Evolutionary conservation across 148 eudicot species (phyloP), one percentile per base, ranked within the genome.

Genomic region (Fagopyrum homotropicum): DNA sequence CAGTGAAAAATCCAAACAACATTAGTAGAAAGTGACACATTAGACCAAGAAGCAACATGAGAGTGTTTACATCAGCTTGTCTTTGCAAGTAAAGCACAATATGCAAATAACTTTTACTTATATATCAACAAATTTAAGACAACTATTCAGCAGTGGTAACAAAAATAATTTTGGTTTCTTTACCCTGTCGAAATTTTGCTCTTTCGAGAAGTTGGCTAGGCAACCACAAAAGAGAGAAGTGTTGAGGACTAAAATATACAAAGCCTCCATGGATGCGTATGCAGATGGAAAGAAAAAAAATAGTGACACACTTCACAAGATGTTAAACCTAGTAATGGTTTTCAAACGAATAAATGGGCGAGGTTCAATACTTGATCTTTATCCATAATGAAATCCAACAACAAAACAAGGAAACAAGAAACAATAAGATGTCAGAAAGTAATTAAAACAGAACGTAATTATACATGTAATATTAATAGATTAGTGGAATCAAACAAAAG

Each of bases 161-260:
- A 26, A 55, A 17, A 10, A 9, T 4, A 17, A 8, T 9, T 19
- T 56, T 56, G 19, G 61, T 56, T 51, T 51, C 61, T 19, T 56
- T 85, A 93, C 98, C 77, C 98, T 85, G 73, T 94, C 95, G 59
- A 81, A 94, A 11, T 85, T 88, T 59, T 94, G 98, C 77, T 91
- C 96, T 72, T 83, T 85, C 56, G 60, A 44, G 3, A 94, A 69
- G 79, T 91, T 91, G n/a, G 85, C 91, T 75, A 94, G 80, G 75
- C 98, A 97, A 40, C 98, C 98, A 76, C 95, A 94, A 7, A 94
- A 81, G 75, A 94, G 93, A 54, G 97, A 91, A 64, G 89, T 87
- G 10, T 97, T 97, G 50, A 94, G 97, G 77, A 94, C 97, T 75
- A 94, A 74, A 14, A 94, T 82, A 77, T 80, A 85, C 84, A 95